phyloP scores from a whole-genome alignment of 345 rosid genomes.

The Moricandia arvensis region DNA sequence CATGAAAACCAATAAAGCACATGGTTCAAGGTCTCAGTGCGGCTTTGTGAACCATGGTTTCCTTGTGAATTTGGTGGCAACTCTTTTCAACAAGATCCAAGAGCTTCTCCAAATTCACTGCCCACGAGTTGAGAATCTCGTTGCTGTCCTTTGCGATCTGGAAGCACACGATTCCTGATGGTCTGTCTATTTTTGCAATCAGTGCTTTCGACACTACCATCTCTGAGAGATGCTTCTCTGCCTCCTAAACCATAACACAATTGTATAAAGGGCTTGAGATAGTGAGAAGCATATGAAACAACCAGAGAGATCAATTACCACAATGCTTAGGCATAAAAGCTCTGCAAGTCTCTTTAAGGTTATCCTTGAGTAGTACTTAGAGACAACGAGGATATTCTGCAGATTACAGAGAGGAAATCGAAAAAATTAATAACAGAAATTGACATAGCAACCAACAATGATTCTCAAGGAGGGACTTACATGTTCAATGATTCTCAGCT shows the following conservation, averaged over 20 bases:
- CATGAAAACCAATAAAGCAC: not conserved
- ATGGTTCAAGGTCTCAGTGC: constrained; percentile 48
- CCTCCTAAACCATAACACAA: constrained; percentile 77
- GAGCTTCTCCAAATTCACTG: constrained; percentile 87
- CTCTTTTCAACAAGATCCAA: constrained; percentile 98
- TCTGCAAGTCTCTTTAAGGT: constrained; percentile 86
- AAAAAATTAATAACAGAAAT: not conserved
- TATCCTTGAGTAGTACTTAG: constrained; percentile 90
- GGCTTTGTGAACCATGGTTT: constrained; percentile 98
- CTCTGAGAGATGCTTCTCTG: constrained; percentile 96
- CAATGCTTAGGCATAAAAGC: constrained; percentile 75
- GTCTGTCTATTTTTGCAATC: constrained; percentile 93
- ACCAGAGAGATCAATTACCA: constrained; percentile 41
- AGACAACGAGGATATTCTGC: constrained; percentile 97
- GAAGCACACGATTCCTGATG: constrained; percentile 82
- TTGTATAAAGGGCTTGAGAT: not conserved
- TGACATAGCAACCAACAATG: not conserved
- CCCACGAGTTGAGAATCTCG: constrained; percentile 92
- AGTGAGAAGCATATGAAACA: not conserved
- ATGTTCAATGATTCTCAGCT: constrained; percentile 90
- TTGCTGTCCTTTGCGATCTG: constrained; percentile 87
- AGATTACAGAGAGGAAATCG: not conserved
- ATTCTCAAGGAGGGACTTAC: constrained; percentile 36
- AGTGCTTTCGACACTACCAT: constrained; percentile 96
- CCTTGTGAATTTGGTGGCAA: constrained; percentile 99